Percentiles rank a stretch among this genome's conserved stretches.
Evolutionary conservation across 2,329 filamentous ascomycete genomes (phyloP).

Genomic region (Escovopsis weberi): DNA sequence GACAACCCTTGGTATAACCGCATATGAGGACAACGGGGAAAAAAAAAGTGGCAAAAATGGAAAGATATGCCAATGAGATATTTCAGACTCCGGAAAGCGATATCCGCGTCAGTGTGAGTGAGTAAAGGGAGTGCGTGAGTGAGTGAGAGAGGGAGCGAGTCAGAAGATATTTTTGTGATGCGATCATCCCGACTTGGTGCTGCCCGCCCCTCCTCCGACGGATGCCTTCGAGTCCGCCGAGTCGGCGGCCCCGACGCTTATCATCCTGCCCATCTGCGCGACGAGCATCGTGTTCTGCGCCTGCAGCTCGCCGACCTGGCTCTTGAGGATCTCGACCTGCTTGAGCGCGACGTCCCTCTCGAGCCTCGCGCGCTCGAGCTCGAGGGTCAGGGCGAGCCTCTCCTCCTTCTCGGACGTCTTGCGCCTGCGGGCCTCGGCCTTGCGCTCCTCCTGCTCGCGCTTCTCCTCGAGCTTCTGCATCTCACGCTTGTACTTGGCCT

Average conservation of each 20-base stretch:
- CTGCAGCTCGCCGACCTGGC: conserved; percentile 43
- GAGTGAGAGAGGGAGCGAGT: too few relatives aligned
- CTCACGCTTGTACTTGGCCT: conserved; percentile 51
- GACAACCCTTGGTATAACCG: too few relatives aligned
- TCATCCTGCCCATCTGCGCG: conserved; percentile 33
- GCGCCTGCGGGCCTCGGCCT: conserved; percentile 35
- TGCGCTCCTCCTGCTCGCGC: conserved; percentile 45
- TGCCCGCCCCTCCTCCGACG: background rate
- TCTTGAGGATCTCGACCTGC: conserved; percentile 39
- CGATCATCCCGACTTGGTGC: conserved; percentile 2
- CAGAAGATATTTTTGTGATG: too few relatives aligned
- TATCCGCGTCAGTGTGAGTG: too few relatives aligned
- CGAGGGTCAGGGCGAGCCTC: conserved; percentile 30
- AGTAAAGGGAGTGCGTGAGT: too few relatives aligned
- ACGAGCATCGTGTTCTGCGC: conserved; percentile 44
- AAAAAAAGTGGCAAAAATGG: too few relatives aligned
- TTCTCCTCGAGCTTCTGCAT: conserved; percentile 50
- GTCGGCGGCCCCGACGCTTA: conserved; percentile 23
- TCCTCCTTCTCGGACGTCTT: conserved; percentile 42
- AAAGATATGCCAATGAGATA: too few relatives aligned
- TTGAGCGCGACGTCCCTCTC: conserved; percentile 38
- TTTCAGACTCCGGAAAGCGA: too few relatives aligned
- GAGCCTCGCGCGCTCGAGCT: conserved; percentile 36
- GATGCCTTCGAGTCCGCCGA: conserved; percentile 19
- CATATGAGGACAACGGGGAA: too few relatives aligned